Percentiles rank a stretch among this genome's conserved stretches.
These are phyloP conservation scores for Inga oerstediana DNA, from an alignment of 306 rosid genomes.

Conservation along the genomic window DNA sequence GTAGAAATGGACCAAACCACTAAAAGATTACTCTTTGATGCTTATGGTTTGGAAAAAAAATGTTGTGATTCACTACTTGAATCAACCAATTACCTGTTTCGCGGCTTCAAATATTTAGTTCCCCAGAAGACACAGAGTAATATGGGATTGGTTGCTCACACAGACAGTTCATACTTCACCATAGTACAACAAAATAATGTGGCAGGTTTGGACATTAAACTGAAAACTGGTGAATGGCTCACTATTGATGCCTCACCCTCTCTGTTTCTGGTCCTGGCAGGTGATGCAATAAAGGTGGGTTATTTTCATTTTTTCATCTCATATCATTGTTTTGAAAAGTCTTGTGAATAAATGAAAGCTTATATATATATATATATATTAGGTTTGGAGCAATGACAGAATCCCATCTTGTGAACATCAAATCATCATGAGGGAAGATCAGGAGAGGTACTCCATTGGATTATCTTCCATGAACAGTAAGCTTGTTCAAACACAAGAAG, in stretches of 20 bases:
- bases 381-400: slow-evolving; percentile 45
- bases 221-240: slow-evolving; percentile 39
- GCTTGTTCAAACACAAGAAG: slow-evolving; percentile 29
- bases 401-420: slow-evolving; percentile 31
- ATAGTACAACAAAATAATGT: slow-evolving; percentile 42
- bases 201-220: slow-evolving; percentile 37
- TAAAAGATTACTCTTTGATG: slow-evolving; percentile 38
- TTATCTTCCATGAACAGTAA: slow-evolving; percentile 32
- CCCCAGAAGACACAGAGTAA: too few species aligned
- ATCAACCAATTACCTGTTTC: too few species aligned
- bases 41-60: too few species aligned
- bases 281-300: slow-evolving; percentile 39
- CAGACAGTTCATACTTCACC: slow-evolving; percentile 28
- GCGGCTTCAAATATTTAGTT: too few species aligned
- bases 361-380: background rate
- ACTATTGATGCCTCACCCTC: slow-evolving; percentile 33
- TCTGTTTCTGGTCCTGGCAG: slow-evolving; percentile 39
- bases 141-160: too few species aligned
- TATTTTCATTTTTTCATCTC: background rate
- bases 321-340: background rate
- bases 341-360: background rate
- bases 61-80: too few species aligned
- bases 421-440: slow-evolving; percentile 33
- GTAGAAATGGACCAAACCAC: slow-evolving; percentile 34
- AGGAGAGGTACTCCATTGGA: slow-evolving; percentile 40